Base-by-base conservation (phyloP, 148 eudicot species). In the Chenopodium formosanum region DNA sequence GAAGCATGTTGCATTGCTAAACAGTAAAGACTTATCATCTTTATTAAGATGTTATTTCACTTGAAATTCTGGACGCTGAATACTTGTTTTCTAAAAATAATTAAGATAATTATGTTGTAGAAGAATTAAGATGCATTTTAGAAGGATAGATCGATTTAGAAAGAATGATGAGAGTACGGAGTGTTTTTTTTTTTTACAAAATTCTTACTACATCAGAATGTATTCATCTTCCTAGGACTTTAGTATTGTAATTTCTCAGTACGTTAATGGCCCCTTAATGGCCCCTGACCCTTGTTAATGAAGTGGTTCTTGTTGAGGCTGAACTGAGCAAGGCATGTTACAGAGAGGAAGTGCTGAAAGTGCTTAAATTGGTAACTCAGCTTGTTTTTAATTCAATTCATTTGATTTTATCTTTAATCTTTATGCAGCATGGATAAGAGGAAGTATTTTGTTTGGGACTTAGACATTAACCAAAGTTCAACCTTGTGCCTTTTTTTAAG, bases 341-440 rank as follows among this genome's bases (percentile, higher is more conserved):
- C 91, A 91, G 99, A 89, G 91, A 89, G 20, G 89, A 92, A 79
- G 99, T 93, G 79, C 77, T 85, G 81, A 87, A 91, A 98, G 99
- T 92, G 86, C 74, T 63, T 17, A 53, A 56, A 77, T 46, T 31
- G 22, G 37, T 23, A 20, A 34, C 13, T 37, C 74, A 17, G 23
- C 11, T 34, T 71, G 64, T 32, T 44, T 32, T 34, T 66, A 23
- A 56, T 63, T 53, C 40, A 27, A 74, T n/a, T 50, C 50, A 0
- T 66, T 32, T 74, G 70, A 2, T 31, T 1, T 31, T 31, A 31
- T 31, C 32, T 31, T 31, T 31, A 2, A 31, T 31, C 32, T 31
- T 31, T 31, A 31, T 31, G 32, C 32, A 31, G 32, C 32, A 31
- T 31, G 32, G 32, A 31, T 31, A 31, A 31, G 32, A 31, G 32